Conservation (phyloP, 1,284 basidiomycete species). For the Fomitopsis pinicola region DNA sequence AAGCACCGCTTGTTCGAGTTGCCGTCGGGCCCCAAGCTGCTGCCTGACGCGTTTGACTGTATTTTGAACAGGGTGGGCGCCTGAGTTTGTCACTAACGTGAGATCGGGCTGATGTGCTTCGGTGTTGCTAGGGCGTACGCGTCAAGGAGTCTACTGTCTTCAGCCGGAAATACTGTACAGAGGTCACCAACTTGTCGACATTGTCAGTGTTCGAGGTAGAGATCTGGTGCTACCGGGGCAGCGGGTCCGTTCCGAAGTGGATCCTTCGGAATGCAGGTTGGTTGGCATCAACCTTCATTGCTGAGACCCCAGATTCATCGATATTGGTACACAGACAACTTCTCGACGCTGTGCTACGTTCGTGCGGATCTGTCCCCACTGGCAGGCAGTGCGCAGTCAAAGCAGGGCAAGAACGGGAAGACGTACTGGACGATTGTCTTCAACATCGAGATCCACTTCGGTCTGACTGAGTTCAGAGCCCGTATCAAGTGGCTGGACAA, state of each 20-base stretch:
- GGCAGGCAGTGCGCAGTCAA: slow-evolving; percentile 62
- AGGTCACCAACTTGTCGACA: slow-evolving; percentile 68
- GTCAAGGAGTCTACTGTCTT: slow-evolving; percentile 79
- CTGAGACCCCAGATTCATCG: background rate
- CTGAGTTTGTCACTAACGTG: no score
- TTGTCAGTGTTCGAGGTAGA: slow-evolving; percentile 77
- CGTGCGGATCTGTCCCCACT: slow-evolving; percentile 70
- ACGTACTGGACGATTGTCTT: slow-evolving; percentile 79
- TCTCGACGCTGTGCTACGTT: slow-evolving; percentile 73
- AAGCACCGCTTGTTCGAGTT: slow-evolving; percentile 65
- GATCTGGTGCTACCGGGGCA: slow-evolving; percentile 75
- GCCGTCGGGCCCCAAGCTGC: slow-evolving; percentile 66
- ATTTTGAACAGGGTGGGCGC: slow-evolving; percentile 60
- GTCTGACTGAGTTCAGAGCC: slow-evolving; percentile 73
- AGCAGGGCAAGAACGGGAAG: slow-evolving; percentile 57
- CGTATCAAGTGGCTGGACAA: slow-evolving; percentile 78
- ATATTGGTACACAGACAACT: slow-evolving; percentile 42
- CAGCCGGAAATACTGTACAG: slow-evolving; percentile 75
- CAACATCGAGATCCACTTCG: slow-evolving; percentile 77
- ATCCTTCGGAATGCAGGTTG: slow-evolving; percentile 59
- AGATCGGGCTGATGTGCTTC: background rate
- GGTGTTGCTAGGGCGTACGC: slow-evolving; percentile 46
- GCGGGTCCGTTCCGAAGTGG: slow-evolving; percentile 65
- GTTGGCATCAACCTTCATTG: slow-evolving; percentile 5
- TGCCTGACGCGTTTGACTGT: slow-evolving; percentile 77